A percentile compares a stretch with the other conserved stretches of the same genome.
Conservation (phyloP, 345 rosid genomes). For the Alliaria petiolata region DNA sequence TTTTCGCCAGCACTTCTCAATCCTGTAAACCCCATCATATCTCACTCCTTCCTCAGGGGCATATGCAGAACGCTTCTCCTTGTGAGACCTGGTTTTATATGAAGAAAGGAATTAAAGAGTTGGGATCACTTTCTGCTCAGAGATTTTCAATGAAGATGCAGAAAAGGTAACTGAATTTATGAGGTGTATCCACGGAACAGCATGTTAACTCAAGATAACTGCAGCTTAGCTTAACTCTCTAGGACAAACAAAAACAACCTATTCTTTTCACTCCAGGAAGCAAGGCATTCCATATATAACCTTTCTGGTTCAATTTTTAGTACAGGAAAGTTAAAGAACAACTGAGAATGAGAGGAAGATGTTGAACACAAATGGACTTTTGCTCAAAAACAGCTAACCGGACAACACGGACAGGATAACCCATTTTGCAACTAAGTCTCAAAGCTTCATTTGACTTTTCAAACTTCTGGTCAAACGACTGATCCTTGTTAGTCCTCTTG, state of each 20-base stretch:
- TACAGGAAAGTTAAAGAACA: background rate
- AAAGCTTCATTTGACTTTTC: conserved; percentile 53
- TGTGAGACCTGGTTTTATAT: conserved; percentile 48
- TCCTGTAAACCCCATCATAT: conserved; percentile 75
- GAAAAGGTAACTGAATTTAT: no score
- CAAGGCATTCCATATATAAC: background rate
- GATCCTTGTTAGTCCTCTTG: conserved; percentile 59
- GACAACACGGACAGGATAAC: conserved; percentile 81
- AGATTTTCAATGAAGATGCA: background rate
- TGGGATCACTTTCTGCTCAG: background rate
- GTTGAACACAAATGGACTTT: background rate
- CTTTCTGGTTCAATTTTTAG: background rate
- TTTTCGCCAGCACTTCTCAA: conserved; percentile 80
- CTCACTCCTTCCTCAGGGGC: conserved; percentile 73
- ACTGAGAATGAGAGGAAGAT: background rate
- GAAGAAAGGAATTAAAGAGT: background rate
- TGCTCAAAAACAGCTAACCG: conserved; percentile 39
- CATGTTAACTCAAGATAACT: no score
- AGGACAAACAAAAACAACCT: background rate
- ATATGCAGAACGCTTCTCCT: conserved; percentile 67
- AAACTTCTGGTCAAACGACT: conserved; percentile 68
- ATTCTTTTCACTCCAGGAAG: background rate
- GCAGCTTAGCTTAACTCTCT: no score
- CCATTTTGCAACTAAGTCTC: conserved; percentile 58
- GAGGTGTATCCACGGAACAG: no score